Percentiles rank a stretch among this genome's conserved stretches.
Evolutionary conservation across 257 asterid genomes (phyloP).

Genomic region (Nicotiana noctiflora): DNA sequence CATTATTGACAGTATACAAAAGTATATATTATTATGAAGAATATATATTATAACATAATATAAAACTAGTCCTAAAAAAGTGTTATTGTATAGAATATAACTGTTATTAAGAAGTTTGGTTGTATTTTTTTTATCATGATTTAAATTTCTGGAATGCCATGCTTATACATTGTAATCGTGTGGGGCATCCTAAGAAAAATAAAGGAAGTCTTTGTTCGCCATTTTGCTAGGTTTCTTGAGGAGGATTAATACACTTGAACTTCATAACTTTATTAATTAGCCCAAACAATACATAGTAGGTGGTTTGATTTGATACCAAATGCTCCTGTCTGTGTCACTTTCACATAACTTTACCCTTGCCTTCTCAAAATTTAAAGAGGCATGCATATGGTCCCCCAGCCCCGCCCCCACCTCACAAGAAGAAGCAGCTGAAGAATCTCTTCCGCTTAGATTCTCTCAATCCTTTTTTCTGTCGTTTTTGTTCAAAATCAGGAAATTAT

Average conservation of each 20-base stretch:
- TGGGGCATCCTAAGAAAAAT: neutral
- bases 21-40: too few species aligned
- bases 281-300: neutral
- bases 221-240: neutral
- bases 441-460: constrained; percentile 27
- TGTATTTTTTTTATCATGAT: too few species aligned
- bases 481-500: too few species aligned
- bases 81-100: too few species aligned
- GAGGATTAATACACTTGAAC: neutral
- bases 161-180: too few species aligned
- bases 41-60: too few species aligned
- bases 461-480: neutral
- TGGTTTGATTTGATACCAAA: neutral
- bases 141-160: neutral
- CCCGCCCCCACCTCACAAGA: constrained; percentile 28
- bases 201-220: neutral
- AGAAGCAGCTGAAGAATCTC: constrained; percentile 30
- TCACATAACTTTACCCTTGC: constrained; percentile 22
- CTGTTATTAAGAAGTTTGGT: too few species aligned
- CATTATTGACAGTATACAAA: too few species aligned
- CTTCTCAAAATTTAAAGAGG: constrained; percentile 37
- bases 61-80: too few species aligned
- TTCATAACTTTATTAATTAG: neutral
- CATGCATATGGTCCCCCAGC: constrained; percentile 37
- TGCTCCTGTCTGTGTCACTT: constrained; percentile 23